Base-by-base conservation (phyloP, 495 filamentous ascomycete genomes). In the Penicillium subrubescens region DNA sequence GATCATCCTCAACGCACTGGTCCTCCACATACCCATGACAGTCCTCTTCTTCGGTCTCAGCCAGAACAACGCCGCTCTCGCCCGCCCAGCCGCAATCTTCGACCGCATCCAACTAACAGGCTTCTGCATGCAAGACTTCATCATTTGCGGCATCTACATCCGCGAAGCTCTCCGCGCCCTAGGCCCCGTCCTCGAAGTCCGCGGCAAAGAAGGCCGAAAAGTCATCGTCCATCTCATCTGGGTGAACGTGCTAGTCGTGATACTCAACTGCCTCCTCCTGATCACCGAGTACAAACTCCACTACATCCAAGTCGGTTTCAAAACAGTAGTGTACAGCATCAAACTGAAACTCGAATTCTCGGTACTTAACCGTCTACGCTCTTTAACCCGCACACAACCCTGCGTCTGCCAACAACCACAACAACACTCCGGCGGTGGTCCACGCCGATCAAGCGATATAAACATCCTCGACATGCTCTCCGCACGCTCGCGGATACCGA, bases 321-420 rank as follows among this genome's bases (percentile, higher is more conserved):
- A 84, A 84, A 67, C 79, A 73, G 10, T 83, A 23, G 76, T 86
- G 0, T 88, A 88, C 75, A 82, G 81, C 63, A 73, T 88, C 67
- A 88, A 89, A 66, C 77, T 89, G 19, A 88, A 88, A 67, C 74
- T 89, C 29, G 87, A 89, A 68, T 88, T 87, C 63, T 75, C 73
- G 21, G 79, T 87, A 8, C 75, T 89, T 17, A 65, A 51, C 6
- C 62, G 59, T 19, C 64, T 73, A 1, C 69, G 64, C 41, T 57
- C 57, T 5, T 51, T 71, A 17, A 71, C 69, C 0, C 61, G 61
- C 33, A 59, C 55, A 8, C 35, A 52, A 43, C 43, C 62, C 11
- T 68, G 64, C 29, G 35, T 55, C 5, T 71, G 67, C 19, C 62
- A 53, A n/a, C 39, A 41, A 14, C 5, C 4, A 19, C 62, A 37